phyloP scores from a whole-genome alignment of 2,329 filamentous ascomycete genomes.

The Pseudogymnoascus verrucosus region DNA sequence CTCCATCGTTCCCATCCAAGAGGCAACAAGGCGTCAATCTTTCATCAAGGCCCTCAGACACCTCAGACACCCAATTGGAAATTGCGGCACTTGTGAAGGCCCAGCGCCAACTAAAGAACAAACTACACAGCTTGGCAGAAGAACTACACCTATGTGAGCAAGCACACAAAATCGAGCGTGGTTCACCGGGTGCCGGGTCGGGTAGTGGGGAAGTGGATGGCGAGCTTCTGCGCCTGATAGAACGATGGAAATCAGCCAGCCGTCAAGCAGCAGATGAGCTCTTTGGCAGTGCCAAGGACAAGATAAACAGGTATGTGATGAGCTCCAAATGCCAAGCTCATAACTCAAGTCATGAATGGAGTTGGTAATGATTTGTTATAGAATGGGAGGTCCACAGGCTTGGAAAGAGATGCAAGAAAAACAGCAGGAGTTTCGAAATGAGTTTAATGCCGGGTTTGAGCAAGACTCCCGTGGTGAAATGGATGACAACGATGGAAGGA shows the following conservation, averaged over 20 bases:
- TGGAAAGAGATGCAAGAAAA: slow-evolving; percentile 41
- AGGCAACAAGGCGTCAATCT: background rate
- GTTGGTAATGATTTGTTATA: slow-evolving; percentile 11
- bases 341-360: too few species aligned
- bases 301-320: slow-evolving; percentile 39
- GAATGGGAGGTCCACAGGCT: slow-evolving; percentile 52
- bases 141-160: slow-evolving; percentile 44
- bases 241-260: slow-evolving; percentile 53
- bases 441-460: slow-evolving; percentile 30
- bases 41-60: background rate
- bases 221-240: slow-evolving; percentile 47
- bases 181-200: slow-evolving; percentile 13
- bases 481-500: slow-evolving; percentile 28
- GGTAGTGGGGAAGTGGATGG: slow-evolving; percentile 31
- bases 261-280: slow-evolving; percentile 60
- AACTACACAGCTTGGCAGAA: slow-evolving; percentile 24
- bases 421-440: slow-evolving; percentile 29
- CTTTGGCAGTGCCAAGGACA: slow-evolving; percentile 51
- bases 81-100: slow-evolving; percentile 24
- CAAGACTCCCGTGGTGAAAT: slow-evolving; percentile 25
- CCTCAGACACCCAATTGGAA: slow-evolving; percentile 14
- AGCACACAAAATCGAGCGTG: slow-evolving; percentile 41
- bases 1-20: background rate
- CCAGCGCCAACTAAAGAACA: slow-evolving; percentile 28
- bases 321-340: background rate